phyloP scores from a whole-genome alignment of 441 rosid species.

The Pelargonium citronellum region DNA sequence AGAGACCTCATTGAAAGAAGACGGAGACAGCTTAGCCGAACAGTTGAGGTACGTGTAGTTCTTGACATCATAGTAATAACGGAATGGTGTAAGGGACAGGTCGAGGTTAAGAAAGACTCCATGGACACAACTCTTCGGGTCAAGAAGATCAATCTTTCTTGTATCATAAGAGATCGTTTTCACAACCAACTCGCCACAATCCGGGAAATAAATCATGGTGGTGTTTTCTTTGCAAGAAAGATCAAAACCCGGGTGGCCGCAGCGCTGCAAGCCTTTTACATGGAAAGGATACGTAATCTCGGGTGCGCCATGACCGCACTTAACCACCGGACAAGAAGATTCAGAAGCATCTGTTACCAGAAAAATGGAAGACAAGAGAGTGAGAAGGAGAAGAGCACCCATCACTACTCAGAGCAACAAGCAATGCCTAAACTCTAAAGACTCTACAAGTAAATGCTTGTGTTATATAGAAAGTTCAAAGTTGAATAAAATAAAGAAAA shows the following conservation, averaged over 20 bases:
- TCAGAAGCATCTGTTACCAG: conserved; percentile 15
- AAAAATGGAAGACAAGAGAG: conserved; percentile 21
- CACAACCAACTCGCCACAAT: conserved; percentile 38
- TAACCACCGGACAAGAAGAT: conserved; percentile 13
- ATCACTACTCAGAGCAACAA: conserved; percentile 14
- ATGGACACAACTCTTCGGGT: conserved; percentile 49
- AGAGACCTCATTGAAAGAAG: conserved; percentile 32
- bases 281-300: conserved; percentile 42
- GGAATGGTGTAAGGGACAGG: conserved; percentile 46
- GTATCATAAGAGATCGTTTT: conserved; percentile 37
- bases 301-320: conserved; percentile 27
- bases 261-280: conserved; percentile 21
- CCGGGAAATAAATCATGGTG: conserved; percentile 43
- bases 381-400: conserved; percentile 23
- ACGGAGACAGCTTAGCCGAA: conserved; percentile 28
- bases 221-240: conserved; percentile 37
- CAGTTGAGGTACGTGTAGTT: conserved; percentile 54
- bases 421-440: not conserved
- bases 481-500: not conserved
- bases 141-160: conserved; percentile 35
- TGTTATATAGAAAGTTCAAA: not conserved
- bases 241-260: conserved; percentile 32
- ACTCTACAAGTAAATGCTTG: not conserved
- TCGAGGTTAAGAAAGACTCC: conserved; percentile 56
- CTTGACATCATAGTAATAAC: conserved; percentile 37